Conservation (phyloP, 768 basidiomycete species). For the Sarcodon aspratus region DNA sequence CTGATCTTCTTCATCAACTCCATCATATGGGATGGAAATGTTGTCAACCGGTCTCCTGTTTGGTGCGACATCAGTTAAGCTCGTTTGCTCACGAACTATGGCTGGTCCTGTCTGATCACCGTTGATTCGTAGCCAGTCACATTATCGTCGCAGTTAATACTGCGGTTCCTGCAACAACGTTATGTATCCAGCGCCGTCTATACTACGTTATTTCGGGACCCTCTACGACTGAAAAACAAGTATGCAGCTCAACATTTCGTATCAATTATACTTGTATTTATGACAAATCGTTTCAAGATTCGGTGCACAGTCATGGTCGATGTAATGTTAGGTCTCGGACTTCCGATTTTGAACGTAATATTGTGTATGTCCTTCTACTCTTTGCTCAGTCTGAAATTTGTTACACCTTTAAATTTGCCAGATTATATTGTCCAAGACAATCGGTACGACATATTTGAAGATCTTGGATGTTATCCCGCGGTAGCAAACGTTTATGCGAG, state of each 20-base stretch:
- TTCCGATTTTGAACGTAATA: constrained; percentile 10
- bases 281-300: too few species aligned
- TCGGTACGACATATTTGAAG: constrained; percentile 38
- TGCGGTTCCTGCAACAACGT: constrained; percentile 24
- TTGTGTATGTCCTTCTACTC: constrained; percentile 6
- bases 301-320: constrained; percentile 26
- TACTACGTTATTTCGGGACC: constrained; percentile 46
- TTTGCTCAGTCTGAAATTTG: neutral
- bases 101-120: too few species aligned
- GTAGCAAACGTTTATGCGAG: constrained; percentile 23
- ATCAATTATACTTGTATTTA: too few species aligned
- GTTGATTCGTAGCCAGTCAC: too few species aligned
- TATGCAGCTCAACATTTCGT: too few species aligned
- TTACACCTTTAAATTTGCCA: constrained; percentile 6
- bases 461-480: constrained; percentile 34
- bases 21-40: constrained; percentile 49
- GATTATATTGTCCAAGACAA: constrained; percentile 10
- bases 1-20: constrained; percentile 48
- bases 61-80: constrained; percentile 78
- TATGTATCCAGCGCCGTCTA: constrained; percentile 38
- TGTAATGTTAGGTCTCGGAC: constrained; percentile 5
- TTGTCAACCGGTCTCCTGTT: constrained; percentile 29
- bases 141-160: too few species aligned
- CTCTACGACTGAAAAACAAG: constrained; percentile 38
- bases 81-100: too few species aligned